Percentiles rank a stretch among this genome's conserved stretches.
Conservation (phyloP, 306 rosid species). For the Castanospermum australe region DNA sequence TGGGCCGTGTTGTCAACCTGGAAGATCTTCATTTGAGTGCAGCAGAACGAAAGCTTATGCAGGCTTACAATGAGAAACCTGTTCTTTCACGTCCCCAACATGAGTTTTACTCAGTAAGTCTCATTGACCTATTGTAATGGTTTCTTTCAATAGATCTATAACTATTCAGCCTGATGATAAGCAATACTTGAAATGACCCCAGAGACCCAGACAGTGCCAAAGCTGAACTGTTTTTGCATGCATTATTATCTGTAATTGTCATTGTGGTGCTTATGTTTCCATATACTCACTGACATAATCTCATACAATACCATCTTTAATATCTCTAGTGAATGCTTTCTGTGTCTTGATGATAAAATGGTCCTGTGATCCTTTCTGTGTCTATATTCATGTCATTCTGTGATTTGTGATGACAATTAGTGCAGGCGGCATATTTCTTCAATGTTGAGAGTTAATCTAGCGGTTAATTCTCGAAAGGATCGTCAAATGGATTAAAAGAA, state of each 20-base stretch:
- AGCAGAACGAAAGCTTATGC: slow-evolving; percentile 71
- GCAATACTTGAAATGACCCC: background rate
- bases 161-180: background rate
- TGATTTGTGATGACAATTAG: background rate
- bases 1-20: slow-evolving; percentile 68
- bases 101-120: slow-evolving; percentile 62
- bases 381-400: background rate
- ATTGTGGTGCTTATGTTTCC: background rate
- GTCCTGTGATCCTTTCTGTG: background rate
- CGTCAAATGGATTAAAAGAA: background rate
- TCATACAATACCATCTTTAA: background rate
- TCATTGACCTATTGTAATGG: background rate
- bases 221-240: background rate
- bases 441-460: background rate
- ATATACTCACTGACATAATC: background rate
- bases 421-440: background rate
- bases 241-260: background rate
- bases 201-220: background rate
- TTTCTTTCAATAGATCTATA: background rate
- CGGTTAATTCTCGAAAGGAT: background rate
- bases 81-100: slow-evolving; percentile 91
- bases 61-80: slow-evolving; percentile 84
- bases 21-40: slow-evolving; percentile 72
- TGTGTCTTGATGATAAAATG: background rate
- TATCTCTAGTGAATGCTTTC: background rate